Percentiles rank a stretch among this genome's conserved stretches.
Evolutionary conservation across 306 rosid species (phyloP).

Genomic region (Crotalaria pallida): DNA sequence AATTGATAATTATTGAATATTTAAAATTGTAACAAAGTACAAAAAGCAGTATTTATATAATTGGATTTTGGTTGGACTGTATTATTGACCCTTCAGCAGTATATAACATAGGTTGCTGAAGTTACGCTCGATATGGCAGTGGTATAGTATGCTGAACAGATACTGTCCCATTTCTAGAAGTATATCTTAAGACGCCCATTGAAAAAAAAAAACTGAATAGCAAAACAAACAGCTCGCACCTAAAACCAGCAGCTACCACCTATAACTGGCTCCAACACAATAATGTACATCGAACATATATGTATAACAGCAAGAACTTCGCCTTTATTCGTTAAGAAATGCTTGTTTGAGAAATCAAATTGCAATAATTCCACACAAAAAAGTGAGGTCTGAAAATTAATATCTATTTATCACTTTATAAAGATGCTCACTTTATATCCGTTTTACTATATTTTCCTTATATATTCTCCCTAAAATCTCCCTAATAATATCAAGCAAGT

Average conservation of each 20-base stretch:
- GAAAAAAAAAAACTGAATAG: background rate
- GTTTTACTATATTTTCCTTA: too few species aligned
- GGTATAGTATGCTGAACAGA: background rate
- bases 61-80: background rate
- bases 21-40: background rate
- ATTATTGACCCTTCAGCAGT: background rate
- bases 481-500: too few species aligned
- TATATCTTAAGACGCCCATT: background rate
- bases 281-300: background rate
- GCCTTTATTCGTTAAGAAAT: background rate
- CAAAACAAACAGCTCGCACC: background rate
- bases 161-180: background rate
- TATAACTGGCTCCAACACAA: background rate
- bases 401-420: background rate
- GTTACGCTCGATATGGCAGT: background rate
- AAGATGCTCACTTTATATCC: too few species aligned
- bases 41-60: background rate
- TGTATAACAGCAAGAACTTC: too few species aligned
- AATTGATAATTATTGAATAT: too few species aligned
- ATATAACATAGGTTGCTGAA: background rate
- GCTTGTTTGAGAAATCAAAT: background rate
- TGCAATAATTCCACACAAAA: background rate
- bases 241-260: background rate
- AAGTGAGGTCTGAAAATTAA: background rate
- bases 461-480: too few species aligned